These are phyloP conservation scores for Cephaloascus fragrans DNA, from an alignment of 805 yeast species.

Conservation along the genomic window DNA sequence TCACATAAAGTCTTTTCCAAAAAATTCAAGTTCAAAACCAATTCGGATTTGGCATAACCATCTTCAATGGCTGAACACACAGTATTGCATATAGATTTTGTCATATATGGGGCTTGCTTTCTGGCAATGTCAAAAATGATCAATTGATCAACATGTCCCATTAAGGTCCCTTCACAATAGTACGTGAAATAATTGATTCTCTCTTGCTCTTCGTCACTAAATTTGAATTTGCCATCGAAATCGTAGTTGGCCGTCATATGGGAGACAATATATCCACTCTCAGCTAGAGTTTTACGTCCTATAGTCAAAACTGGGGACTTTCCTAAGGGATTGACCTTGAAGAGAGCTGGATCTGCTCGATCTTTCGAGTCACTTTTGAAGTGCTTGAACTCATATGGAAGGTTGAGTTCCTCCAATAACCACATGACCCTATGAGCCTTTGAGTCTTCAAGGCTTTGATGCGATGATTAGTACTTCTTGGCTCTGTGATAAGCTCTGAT, in stretches of 20 bases:
- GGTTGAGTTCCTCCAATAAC: conserved; percentile 23
- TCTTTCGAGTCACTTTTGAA: conserved; percentile 13
- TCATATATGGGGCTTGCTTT: not conserved
- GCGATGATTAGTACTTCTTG: no score
- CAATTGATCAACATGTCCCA: not conserved
- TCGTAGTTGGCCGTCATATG: conserved; percentile 12
- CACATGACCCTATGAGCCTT: conserved; percentile 26
- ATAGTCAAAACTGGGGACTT: conserved; percentile 16
- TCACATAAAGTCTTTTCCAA: conserved; percentile 3
- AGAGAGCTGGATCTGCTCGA: conserved; percentile 21
- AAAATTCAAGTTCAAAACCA: not conserved
- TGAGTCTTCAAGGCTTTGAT: conserved; percentile 22
- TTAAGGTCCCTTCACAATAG: conserved; percentile 13
- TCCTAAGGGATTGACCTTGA: conserved; percentile 25
- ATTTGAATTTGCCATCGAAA: conserved; percentile 6
- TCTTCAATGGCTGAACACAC: not conserved
- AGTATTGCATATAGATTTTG: not conserved
- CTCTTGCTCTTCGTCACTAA: conserved; percentile 8
- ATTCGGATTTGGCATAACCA: not conserved
- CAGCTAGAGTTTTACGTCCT: conserved; percentile 6
- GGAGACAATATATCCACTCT: conserved; percentile 13
- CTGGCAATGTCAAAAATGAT: not conserved
- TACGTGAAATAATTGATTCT: conserved; percentile 14
- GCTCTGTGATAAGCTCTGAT: no score
- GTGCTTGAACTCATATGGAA: conserved; percentile 21